Base-by-base conservation (phyloP, 1,284 basidiomycete species). In the Puccinia novopanici region DNA sequence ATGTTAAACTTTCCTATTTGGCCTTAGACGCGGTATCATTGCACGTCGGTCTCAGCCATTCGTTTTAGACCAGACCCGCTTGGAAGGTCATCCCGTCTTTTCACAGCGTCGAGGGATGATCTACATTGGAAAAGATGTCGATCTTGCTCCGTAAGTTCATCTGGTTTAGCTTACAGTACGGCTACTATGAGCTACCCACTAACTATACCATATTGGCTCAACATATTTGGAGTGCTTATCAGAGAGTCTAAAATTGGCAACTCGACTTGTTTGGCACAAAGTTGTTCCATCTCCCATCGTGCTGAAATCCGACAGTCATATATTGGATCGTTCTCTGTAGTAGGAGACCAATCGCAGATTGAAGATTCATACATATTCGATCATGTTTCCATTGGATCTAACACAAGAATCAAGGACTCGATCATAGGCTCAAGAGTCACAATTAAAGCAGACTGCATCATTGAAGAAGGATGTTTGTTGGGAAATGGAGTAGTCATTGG, bases 271-370 rank as follows among this genome's bases (percentile, higher is more conserved):
- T 34, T 80, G 19, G 70, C 57, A 12, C 57, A 55, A 24, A 63
- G 57, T 73, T 80, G 65, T 65, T 27, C 70, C 13, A 73, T 80
- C 42, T 57, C 83, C 83, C 3, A 82, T 86, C 22, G 82, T 78
- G 40, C 86, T 84, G 13, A 85, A 85, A 3, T 77, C 83, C 1
- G 83, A 85, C 30, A 84, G 86, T 52, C 85, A 85, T 40, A 84
- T 85, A 30, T 84, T 82, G 83, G n/a, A 83, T 85, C 80, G 83
- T 86, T 82, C 27, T 93, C 92, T 84, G 91, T 91, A 83, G 89
- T 97, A 61, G 93, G 93, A 22, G 90, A 90, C 77, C 92, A 93
- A 85, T 92, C 92, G 22, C 89, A 93, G 81, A 91, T 98, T 82
- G 94, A 91, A 10, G 88, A 89, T 37, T 90, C 91, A 13, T 88